Percentiles rank a stretch among this genome's conserved stretches.
Conservation (phyloP, 2,329 filamentous ascomycete genomes). For the Pezicula neosporulosa region DNA sequence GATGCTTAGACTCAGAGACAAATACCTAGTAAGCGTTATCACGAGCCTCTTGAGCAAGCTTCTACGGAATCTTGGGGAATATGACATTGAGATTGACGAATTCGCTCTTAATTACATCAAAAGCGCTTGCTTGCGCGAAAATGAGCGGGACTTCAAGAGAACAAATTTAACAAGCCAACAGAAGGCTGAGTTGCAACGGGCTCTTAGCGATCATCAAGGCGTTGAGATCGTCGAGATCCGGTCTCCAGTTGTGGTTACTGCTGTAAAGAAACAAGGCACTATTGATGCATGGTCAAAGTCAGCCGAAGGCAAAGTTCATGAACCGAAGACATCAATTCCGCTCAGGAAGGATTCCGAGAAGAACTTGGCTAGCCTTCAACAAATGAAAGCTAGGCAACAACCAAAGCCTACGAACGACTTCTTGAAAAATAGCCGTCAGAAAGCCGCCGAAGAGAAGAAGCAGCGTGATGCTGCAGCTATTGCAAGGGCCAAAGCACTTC, state of each 20-base stretch:
- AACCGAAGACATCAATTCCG: slow-evolving; percentile 21
- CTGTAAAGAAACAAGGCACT: slow-evolving; percentile 52
- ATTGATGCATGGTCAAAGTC: slow-evolving; percentile 62
- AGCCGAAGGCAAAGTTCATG: slow-evolving; percentile 31
- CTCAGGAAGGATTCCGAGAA: slow-evolving; percentile 29
- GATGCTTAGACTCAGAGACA: slow-evolving; percentile 87
- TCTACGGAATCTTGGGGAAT: slow-evolving; percentile 74
- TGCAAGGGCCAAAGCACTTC: slow-evolving; percentile 62
- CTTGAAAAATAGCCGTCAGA: slow-evolving; percentile 71
- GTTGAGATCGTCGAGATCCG: slow-evolving; percentile 47
- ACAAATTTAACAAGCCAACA: slow-evolving; percentile 82
- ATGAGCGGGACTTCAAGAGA: slow-evolving; percentile 55
- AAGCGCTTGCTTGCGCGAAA: slow-evolving; percentile 57
- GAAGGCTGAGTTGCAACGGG: slow-evolving; percentile 74
- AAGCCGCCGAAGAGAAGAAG: slow-evolving; percentile 71
- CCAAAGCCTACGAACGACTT: slow-evolving; percentile 33
- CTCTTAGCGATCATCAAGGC: slow-evolving; percentile 56
- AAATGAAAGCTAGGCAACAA: slow-evolving; percentile 14
- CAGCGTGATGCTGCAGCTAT: slow-evolving; percentile 70
- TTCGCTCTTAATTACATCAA: slow-evolving; percentile 58
- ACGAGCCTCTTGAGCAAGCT: slow-evolving; percentile 83
- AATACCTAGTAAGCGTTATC: slow-evolving; percentile 77
- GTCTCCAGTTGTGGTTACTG: slow-evolving; percentile 33
- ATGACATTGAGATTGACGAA: slow-evolving; percentile 66
- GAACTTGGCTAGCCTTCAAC: slow-evolving; percentile 20